Percentiles rank a stretch among this genome's conserved stretches.
These are phyloP conservation scores for Pelagomonas calceolata DNA, from an alignment of 108 stramenopile genomes.

Conservation along the genomic window DNA sequence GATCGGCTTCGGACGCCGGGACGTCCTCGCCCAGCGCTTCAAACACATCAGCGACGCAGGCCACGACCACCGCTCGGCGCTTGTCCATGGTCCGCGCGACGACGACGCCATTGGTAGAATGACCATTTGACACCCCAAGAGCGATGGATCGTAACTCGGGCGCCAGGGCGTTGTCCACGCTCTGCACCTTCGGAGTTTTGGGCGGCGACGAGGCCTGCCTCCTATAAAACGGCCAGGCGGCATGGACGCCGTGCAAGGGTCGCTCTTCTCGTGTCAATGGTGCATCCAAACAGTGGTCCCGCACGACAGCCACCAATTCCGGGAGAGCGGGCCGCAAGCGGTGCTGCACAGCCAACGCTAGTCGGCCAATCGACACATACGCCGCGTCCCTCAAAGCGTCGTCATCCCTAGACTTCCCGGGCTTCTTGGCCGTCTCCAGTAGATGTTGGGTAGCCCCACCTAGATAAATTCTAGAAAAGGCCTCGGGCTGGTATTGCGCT, in stretches of 20 bases:
- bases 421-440: constrained; percentile 43
- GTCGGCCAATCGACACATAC: constrained; percentile 68
- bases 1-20: constrained; percentile 50
- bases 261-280: neutral
- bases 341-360: constrained; percentile 68
- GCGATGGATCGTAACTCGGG: constrained; percentile 26
- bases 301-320: constrained; percentile 34
- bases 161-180: constrained; percentile 55
- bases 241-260: neutral
- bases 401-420: too few species aligned
- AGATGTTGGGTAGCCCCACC: constrained; percentile 60
- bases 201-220: neutral
- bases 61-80: constrained; percentile 46
- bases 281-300: constrained; percentile 23
- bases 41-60: constrained; percentile 79
- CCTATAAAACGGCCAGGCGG: neutral
- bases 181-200: constrained; percentile 39
- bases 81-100: neutral
- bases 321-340: constrained; percentile 2
- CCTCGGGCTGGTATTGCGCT: constrained; percentile 58
- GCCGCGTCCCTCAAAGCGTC: constrained; percentile 62
- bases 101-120: neutral
- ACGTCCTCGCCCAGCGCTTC: constrained; percentile 63
- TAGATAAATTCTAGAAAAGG: constrained; percentile 73
- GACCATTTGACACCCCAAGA: constrained; percentile 9